Base-by-base conservation (phyloP, 352 stramenopile genomes). In the Pythium grandisporangium region DNA sequence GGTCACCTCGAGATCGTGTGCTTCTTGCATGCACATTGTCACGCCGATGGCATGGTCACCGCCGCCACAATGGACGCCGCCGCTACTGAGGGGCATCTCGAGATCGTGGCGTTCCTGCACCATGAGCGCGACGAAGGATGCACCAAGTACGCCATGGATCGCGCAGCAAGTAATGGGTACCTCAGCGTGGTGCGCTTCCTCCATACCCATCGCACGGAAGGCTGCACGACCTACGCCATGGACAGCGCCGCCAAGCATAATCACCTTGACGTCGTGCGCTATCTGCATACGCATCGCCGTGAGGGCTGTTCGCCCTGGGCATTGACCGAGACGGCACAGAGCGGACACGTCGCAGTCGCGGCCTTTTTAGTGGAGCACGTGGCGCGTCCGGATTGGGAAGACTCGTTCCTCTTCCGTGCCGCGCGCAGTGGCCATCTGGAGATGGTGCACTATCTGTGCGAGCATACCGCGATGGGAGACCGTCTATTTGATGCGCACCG, bases 261-360 rank as follows among this genome's bases (percentile, higher is more conserved):
- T 8, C 41, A 38, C 20, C 17, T 47, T 8, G 26, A 37, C 21
- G 41, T 47, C 6, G 16, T 47, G 5, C 7, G 10, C n/a, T 47
- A 38, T n/a, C 30, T 47, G n/a, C 17, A 19, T 2, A 38, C 23
- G 10, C 24, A 53, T 19, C 37, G 51, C 6, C 22, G 0, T 4
- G 42, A 51, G 47, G 49, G 49, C 10, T 57, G 49, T 24, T 50
- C 49, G 2, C 36, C 43, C 17, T 51, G 49, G n/a, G 49, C 49
- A 12, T 50, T 57, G 49, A 37, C 48, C 37, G 33, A 51, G 27
- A 42, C 49, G 5, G 49, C 49, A 5, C 40, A 16, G 38, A 34
- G 10, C n/a, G 38, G 38, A 13, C 38, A 34, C 14, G 13, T 45
- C 14, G 14, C 10, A 21, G 38, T 45, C 13, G 22, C 33, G 13